These are phyloP conservation scores for Ophiocordyceps sinensis DNA, from an alignment of 2,329 filamentous ascomycete genomes.

Conservation along the genomic window DNA sequence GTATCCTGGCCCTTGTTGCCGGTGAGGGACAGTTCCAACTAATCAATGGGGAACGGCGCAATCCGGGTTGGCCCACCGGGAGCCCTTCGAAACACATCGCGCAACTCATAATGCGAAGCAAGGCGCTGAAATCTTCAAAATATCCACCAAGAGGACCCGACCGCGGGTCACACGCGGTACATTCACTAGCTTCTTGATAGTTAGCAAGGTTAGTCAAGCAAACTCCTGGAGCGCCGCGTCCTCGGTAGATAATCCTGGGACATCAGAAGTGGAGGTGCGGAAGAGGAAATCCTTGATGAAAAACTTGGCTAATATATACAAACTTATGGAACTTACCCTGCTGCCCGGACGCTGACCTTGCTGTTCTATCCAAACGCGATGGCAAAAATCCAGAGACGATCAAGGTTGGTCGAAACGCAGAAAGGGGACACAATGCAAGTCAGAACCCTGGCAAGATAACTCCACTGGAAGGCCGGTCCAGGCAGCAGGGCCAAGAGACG, in stretches of 20 bases:
- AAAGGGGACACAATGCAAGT: constrained; percentile 4
- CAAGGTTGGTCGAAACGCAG: background rate
- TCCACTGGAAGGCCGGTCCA: constrained; percentile 16
- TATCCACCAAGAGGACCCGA: no score
- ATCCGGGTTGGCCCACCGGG: no score
- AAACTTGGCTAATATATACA: constrained; percentile 37
- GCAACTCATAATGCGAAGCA: no score
- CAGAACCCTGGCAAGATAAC: constrained; percentile 9
- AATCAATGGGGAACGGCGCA: no score
- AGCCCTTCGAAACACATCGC: no score
- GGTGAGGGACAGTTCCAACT: no score
- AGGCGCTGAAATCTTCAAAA: no score
- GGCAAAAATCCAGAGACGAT: constrained; percentile 7
- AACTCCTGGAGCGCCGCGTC: background rate
- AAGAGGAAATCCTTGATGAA: constrained; percentile 22
- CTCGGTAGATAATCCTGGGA: background rate
- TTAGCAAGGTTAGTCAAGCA: background rate
- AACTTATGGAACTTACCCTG: constrained; percentile 35
- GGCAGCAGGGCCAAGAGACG: constrained; percentile 17
- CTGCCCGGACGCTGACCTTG: constrained; percentile 31
- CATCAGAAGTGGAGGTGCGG: background rate
- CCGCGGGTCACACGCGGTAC: no score
- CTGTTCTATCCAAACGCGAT: constrained; percentile 12
- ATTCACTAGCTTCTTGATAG: no score
- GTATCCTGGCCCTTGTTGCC: no score